These are phyloP conservation scores for Fonsecaea monophora DNA, from an alignment of 2,329 filamentous ascomycete genomes.

Conservation along the genomic window DNA sequence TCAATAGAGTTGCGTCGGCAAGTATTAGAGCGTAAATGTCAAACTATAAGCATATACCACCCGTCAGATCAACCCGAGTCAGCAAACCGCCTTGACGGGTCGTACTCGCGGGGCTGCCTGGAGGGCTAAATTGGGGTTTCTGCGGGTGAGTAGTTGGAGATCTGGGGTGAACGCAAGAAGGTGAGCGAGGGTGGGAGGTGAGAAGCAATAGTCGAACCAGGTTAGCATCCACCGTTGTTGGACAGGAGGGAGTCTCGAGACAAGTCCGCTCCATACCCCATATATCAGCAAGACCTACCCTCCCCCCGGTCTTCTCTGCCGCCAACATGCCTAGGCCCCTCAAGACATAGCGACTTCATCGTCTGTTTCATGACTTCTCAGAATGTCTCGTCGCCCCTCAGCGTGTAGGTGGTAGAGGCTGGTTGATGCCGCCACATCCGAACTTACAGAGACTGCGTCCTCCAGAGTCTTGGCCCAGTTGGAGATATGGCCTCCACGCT, in stretches of 20 bases:
- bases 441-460: not conserved
- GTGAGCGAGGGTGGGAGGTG: not conserved
- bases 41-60: not conserved
- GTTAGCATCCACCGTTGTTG: not conserved
- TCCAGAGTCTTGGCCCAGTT: not conserved
- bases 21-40: not conserved
- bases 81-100: not conserved
- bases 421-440: not conserved
- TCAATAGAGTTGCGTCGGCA: slow-evolving; percentile 3
- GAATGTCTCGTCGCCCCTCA: not conserved
- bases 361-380: not conserved
- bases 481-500: not conserved
- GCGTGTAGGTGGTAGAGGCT: not conserved
- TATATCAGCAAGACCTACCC: not conserved
- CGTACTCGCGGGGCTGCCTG: slow-evolving; percentile 4
- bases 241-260: not conserved
- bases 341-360: not conserved
- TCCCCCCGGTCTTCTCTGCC: not conserved
- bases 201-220: not conserved
- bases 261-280: not conserved
- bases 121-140: not conserved
- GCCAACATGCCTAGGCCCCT: not conserved
- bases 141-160: slow-evolving; percentile 11
- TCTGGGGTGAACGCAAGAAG: not conserved
- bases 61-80: not conserved